These are phyloP conservation scores for Suillus decipiens DNA, from an alignment of 768 basidiomycete species.

Conservation along the genomic window DNA sequence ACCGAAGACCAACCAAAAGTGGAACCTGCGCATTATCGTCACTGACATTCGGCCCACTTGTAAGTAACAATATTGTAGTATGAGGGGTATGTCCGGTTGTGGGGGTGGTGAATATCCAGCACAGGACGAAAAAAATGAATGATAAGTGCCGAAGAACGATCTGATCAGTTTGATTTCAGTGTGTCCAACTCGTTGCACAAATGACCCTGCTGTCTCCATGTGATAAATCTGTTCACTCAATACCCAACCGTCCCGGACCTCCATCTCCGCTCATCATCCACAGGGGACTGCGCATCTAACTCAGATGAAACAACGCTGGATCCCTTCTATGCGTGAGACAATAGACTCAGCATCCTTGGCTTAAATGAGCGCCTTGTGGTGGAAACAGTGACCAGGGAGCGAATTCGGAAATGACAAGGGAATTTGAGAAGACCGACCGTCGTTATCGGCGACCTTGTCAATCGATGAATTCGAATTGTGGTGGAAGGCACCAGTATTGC, in stretches of 20 bases:
- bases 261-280: neutral
- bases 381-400: neutral
- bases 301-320: neutral
- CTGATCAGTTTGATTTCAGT: neutral
- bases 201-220: neutral
- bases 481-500: neutral
- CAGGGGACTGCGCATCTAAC: neutral
- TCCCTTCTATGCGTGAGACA: neutral
- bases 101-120: conserved; percentile 38
- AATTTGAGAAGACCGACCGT: neutral
- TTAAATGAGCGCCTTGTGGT: neutral
- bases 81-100: neutral
- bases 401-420: neutral
- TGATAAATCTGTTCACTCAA: neutral
- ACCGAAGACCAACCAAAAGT: conserved; percentile 61
- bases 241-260: neutral
- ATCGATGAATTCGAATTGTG: neutral
- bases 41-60: conserved; percentile 44
- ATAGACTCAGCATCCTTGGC: neutral
- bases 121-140: conserved; percentile 65
- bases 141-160: conserved; percentile 47
- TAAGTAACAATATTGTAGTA: neutral
- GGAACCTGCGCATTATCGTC: conserved; percentile 42
- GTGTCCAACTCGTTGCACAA: neutral
- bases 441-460: neutral